Conservation (phyloP, 2,329 filamentous ascomycete species). For the Pseudocercospora vitis region DNA sequence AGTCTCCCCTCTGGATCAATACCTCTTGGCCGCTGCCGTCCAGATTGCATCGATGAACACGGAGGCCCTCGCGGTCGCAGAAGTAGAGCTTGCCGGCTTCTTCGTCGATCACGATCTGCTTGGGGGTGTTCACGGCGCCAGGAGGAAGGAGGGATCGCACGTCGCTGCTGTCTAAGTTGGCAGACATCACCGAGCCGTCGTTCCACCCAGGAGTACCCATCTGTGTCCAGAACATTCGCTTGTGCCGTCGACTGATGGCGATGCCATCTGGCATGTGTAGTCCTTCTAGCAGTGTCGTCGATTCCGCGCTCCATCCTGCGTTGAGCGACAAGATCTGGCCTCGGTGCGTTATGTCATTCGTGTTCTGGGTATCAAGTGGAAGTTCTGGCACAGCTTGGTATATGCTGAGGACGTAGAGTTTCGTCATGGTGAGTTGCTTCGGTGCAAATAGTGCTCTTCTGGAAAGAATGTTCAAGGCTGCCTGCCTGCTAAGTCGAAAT, state of each 20-base stretch:
- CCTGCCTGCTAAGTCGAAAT: background rate
- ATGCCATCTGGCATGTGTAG: slow-evolving; percentile 38
- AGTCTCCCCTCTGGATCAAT: slow-evolving; percentile 43
- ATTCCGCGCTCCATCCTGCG: slow-evolving; percentile 8
- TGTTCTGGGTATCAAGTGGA: slow-evolving; percentile 12
- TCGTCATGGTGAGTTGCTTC: background rate
- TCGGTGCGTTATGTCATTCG: slow-evolving; percentile 17
- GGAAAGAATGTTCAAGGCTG: background rate
- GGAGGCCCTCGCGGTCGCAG: slow-evolving; percentile 47
- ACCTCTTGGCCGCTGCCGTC: slow-evolving; percentile 41
- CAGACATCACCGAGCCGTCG: slow-evolving; percentile 26
- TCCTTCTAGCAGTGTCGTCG: slow-evolving; percentile 8
- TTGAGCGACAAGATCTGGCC: slow-evolving; percentile 11
- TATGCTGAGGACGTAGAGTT: slow-evolving; percentile 20
- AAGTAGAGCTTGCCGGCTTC: slow-evolving; percentile 40
- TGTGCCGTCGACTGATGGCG: slow-evolving; percentile 24
- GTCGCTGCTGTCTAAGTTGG: slow-evolving; percentile 52
- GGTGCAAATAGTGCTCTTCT: background rate
- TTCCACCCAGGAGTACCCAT: slow-evolving; percentile 30
- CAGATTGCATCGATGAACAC: slow-evolving; percentile 40
- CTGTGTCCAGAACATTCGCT: slow-evolving; percentile 38
- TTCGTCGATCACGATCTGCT: slow-evolving; percentile 41
- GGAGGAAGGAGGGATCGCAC: slow-evolving; percentile 45
- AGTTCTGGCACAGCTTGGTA: slow-evolving; percentile 18
- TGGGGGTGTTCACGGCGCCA: slow-evolving; percentile 53